phyloP scores from a whole-genome alignment of 2,329 filamentous ascomycete species.

The Zymoseptoria brevis region DNA sequence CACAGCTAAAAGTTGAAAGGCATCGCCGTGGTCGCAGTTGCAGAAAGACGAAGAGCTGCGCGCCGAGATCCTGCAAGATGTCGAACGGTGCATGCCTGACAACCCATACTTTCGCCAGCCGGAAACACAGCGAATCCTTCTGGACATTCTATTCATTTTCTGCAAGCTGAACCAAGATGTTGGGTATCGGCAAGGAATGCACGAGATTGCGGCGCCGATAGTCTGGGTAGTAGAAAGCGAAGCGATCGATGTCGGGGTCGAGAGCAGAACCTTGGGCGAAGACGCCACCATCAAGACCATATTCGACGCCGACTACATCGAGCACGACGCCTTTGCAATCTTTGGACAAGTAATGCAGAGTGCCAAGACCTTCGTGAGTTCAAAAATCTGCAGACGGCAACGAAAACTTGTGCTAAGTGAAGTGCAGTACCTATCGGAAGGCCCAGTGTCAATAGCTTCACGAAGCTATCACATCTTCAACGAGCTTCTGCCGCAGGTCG shows the following conservation, averaged over 20 bases:
- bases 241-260: constrained; percentile 51
- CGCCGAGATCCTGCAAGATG: constrained; percentile 87
- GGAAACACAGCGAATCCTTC: constrained; percentile 67
- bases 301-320: constrained; percentile 65
- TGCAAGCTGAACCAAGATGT: constrained; percentile 83
- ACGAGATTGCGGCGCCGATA: constrained; percentile 85
- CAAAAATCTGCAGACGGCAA: constrained; percentile 27
- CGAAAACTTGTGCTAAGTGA: constrained; percentile 25
- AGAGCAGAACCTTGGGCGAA: constrained; percentile 24
- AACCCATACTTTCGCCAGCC: constrained; percentile 81
- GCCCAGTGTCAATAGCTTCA: constrained; percentile 60
- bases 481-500: constrained; percentile 65
- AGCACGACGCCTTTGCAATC: constrained; percentile 83
- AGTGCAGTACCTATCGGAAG: constrained; percentile 37
- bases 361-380: constrained; percentile 59
- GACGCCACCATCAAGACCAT: constrained; percentile 31
- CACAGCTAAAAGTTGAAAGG: constrained; percentile 40
- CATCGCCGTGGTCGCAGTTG: constrained; percentile 88
- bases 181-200: constrained; percentile 97
- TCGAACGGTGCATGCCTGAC: constrained; percentile 82
- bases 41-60: constrained; percentile 76
- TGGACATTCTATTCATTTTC: constrained; percentile 88
- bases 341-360: constrained; percentile 84
- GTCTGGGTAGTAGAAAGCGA: constrained; percentile 78
- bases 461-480: constrained; percentile 84